Base-by-base conservation (phyloP, 2,329 filamentous ascomycete genomes). In the Trichoderma breve region DNA sequence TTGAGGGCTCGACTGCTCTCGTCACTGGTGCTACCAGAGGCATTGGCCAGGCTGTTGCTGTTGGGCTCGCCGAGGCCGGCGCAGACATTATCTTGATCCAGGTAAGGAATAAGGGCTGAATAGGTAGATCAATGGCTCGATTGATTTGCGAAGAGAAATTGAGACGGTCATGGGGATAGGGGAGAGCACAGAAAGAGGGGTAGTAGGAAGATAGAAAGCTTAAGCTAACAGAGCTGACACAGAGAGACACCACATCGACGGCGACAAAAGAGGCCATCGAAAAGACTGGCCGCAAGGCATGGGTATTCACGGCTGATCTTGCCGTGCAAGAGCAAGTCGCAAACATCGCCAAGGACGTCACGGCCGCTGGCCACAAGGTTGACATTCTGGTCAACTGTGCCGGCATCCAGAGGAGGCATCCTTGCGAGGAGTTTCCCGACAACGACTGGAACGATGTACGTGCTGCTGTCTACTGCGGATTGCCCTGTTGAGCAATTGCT, bases 301-400 rank as follows among this genome's bases (percentile, higher is more conserved):
- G 81, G 71, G 89, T 94, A 78, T 92, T 93, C 83, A 89, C 86
- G 1, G 90, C 89, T 21, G 92, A 95, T 81, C 88, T 95, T 30
- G 84, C 89, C 51, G 89, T 86, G 3, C 80, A 84, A n/a, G 77
- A 83, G 24, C 88, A 89, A 26, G 90, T 94, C 70, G 82, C 86
- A n/a, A 81, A 82, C 0, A 85, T 95, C 2, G 83, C 89, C 1
- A 88, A 90, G 28, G 82, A 83, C 24, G 81, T 94, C 71, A 83
- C 93, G n/a, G 82, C 84, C 55, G 88, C 90, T 77, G 87, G 87
- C 63, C 86, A 90, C 79, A 78, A 89, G 78, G 89, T 97, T 74
- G 88, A 93, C 78, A 93, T 97, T 78, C 88, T 97, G 8, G 84
- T 97, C 76, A 97, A 95, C 83, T 95, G 93, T 82, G 94, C 92